These are phyloP conservation scores for Crucibulum laeve DNA, from an alignment of 768 basidiomycete genomes.

Conservation along the genomic window DNA sequence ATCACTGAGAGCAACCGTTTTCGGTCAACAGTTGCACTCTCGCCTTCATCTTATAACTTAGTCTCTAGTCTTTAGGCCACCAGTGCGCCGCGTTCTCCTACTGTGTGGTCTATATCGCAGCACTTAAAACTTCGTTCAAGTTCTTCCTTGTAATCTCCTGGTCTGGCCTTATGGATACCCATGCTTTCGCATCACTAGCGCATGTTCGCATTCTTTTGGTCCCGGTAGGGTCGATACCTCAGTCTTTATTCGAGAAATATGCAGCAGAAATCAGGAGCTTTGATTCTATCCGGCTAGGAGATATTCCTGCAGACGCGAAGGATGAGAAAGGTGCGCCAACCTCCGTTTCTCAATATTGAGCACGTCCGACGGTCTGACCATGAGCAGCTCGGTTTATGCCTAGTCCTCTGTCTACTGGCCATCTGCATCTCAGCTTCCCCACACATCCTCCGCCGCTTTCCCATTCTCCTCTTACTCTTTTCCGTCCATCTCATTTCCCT, in stretches of 20 bases:
- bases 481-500: conserved; percentile 79
- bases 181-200: conserved; percentile 78
- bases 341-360: neutral
- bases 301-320: conserved; percentile 76
- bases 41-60: no score
- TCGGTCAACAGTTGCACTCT: no score
- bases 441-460: conserved; percentile 71
- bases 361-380: neutral
- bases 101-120: no score
- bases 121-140: no score
- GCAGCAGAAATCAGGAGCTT: conserved; percentile 70
- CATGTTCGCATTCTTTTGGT: conserved; percentile 82
- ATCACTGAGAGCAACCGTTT: no score
- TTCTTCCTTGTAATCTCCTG: no score
- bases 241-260: conserved; percentile 69
- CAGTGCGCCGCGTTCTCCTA: no score
- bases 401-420: conserved; percentile 66
- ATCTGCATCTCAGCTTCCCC: conserved; percentile 76
- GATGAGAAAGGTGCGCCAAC: conserved; percentile 65
- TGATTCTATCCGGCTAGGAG: conserved; percentile 69
- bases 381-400: conserved; percentile 77
- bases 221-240: conserved; percentile 76
- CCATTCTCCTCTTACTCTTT: conserved; percentile 63
- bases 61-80: no score
- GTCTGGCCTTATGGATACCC: conserved; percentile 50